Conservation (phyloP, 2,329 filamentous ascomycete genomes). For the Thielaviopsis punctulata region DNA sequence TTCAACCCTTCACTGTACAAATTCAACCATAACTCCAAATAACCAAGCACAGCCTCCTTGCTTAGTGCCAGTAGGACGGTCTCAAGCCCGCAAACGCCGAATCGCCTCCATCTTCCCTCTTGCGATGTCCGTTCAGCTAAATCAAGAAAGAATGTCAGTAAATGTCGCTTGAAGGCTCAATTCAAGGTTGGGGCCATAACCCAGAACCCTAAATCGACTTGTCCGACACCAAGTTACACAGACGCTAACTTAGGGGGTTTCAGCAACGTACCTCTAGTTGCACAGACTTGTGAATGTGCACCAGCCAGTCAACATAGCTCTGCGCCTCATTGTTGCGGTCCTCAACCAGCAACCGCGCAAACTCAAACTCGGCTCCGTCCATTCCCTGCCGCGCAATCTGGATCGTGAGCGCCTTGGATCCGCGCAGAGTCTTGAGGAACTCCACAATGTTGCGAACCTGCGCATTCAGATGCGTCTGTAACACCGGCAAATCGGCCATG, state of each 20-base stretch:
- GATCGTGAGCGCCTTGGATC: constrained; percentile 73
- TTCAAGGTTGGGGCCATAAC: no score
- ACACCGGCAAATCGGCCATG: constrained; percentile 58
- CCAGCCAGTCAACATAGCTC: constrained; percentile 96
- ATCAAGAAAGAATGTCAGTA: constrained; percentile 6
- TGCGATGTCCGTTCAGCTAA: constrained; percentile 51
- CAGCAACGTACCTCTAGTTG: constrained; percentile 67
- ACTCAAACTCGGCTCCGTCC: constrained; percentile 92
- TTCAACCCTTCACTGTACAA: no score
- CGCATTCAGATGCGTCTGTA: constrained; percentile 84
- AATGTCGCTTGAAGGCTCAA: background rate
- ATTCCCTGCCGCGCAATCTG: constrained; percentile 84
- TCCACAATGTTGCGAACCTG: constrained; percentile 89
- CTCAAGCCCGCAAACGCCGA: constrained; percentile 41
- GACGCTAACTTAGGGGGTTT: background rate
- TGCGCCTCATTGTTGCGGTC: constrained; percentile 96
- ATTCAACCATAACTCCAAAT: no score
- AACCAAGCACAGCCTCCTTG: no score
- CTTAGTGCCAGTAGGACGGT: constrained; percentile 35
- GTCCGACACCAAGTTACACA: background rate
- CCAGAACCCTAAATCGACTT: no score
- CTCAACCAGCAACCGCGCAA: constrained; percentile 77
- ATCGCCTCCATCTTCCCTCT: constrained; percentile 43
- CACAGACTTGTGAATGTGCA: constrained; percentile 83
- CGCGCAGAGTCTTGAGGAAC: constrained; percentile 63